Evolutionary conservation across 108 stramenopile species (phyloP), one percentile per base, ranked within the genome.

Genomic region (Cyclotella baltica): DNA sequence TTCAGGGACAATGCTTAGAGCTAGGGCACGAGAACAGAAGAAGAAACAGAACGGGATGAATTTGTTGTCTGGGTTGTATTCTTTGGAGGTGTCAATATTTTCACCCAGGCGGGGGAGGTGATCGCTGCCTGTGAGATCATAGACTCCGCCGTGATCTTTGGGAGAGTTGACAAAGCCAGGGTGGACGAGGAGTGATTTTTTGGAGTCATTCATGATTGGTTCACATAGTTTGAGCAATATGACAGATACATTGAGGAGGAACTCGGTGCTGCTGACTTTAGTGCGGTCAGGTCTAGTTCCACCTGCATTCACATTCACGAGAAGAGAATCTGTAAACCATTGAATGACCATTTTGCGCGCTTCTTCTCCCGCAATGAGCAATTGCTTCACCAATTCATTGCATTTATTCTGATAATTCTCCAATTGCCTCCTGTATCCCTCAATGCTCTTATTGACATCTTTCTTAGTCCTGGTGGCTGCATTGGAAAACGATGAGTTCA

Each of bases 31-130:
- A 28, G 93, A 91, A 30, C 88, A 83, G 40, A 92, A 90, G 79
- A 93, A 96, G 83, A 94, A 96, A 40, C 88, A 89, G 33, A 90
- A 78, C 2, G 95, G 89, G 70, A 94, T 90, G 83, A 96, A 96
- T 23, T 81, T 85, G 70, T 96, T 93, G 52, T 93, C 92, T 75
- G 92, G 91, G 50, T 66, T 72, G 76, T 96, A 92, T 0, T 27
- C 33, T 33, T 51, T 33, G 35, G 29, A 51, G 2, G 65, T 52
- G 20, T 80, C 55, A 33, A 71, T 71, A 29, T 76, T 77, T 69
- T 92, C 90, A 23, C 91, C 92, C 43, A 94, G 76, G 3, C 95
- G 89, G n/a, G 88, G 65, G 20, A 96, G 77, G 11, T 84, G 83
- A 75, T 89, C 81, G 67, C 92, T 90, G 10, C 95, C 95, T 1